Evolutionary conservation across 345 rosid species (phyloP), one percentile per base, ranked within the genome.

Genomic region (Trapa incisa): DNA sequence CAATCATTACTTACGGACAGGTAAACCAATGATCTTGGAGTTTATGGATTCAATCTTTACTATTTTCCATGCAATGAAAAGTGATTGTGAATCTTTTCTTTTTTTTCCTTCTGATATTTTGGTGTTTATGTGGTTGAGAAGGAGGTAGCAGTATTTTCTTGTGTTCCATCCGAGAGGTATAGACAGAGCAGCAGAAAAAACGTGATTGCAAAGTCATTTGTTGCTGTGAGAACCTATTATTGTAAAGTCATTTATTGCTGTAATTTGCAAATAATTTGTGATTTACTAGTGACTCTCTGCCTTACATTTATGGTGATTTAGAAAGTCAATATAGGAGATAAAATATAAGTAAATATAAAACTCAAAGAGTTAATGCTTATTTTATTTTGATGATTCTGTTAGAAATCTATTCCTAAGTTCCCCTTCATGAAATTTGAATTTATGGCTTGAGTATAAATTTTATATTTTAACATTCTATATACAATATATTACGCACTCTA

Each of bases 1-100:
- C 92, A 7, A 82, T 92, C 75, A 92, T 92, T 70, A 84, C 91
- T 39, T 86, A 87, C 33, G 96, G 98, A 68, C 98, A 92, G 96
- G 98, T 85, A 62, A 78, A 61, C 17, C 15, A 29, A n/a, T 37
- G 38, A 33, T 2, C 47, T 33, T 22, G 56, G 16, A 58, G 60
- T 70, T 13, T 9, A 36, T 68, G 32, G 1, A 15, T 35, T 42
- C 54, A 12, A 35, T 5, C n/a, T 41, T 17, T 5, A 41, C 54
- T 56, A 47, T 37, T 15, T 41, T 43, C 9, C 3, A 16, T 29
- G 32, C 16, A 58, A 58, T n/a, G 16, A 38, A 54, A 39, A 43
- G 41, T 43, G 56, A 11, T 29, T 53, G 16, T 36, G 32, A 50
- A 6, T 7, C 35, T 42, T 38, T 7, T 37, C 3, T 4, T 35